Evolutionary conservation across 352 stramenopile genomes (phyloP).

Genomic region (Phytophthora capsici): DNA sequence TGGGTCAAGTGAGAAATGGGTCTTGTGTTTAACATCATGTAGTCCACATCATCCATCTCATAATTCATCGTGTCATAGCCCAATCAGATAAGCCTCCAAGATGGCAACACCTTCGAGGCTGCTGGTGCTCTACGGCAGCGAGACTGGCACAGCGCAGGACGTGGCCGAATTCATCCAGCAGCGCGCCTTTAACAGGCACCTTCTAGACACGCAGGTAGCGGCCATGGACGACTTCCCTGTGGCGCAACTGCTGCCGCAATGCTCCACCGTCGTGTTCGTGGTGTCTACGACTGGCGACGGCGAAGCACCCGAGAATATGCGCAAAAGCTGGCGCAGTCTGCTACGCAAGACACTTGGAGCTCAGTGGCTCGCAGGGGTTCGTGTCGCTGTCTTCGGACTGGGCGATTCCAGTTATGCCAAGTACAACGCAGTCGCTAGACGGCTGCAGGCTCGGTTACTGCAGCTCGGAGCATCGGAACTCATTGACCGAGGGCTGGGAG

Average conservation of each 20-base stretch:
- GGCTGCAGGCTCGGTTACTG: slow-evolving; percentile 82
- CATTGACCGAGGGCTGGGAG: slow-evolving; percentile 77
- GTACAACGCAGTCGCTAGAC: slow-evolving; percentile 91
- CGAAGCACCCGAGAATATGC: slow-evolving; percentile 93
- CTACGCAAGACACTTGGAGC: slow-evolving; percentile 81
- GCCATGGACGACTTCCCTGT: slow-evolving; percentile 81
- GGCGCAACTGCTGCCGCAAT: slow-evolving; percentile 51
- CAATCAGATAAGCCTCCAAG: slow-evolving; percentile 13
- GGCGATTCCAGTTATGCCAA: slow-evolving; percentile 94
- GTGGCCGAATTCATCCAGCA: slow-evolving; percentile 83
- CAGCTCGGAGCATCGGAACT: slow-evolving; percentile 87
- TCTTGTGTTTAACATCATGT: neutral
- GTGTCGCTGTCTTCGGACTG: slow-evolving; percentile 91
- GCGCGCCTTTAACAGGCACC: slow-evolving; percentile 61
- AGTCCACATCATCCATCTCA: neutral
- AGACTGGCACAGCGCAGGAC: slow-evolving; percentile 91
- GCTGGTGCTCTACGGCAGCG: slow-evolving; percentile 91
- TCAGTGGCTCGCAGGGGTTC: slow-evolving; percentile 71
- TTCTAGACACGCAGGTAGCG: slow-evolving; percentile 56
- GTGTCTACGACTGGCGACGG: slow-evolving; percentile 93
- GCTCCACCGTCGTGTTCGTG: slow-evolving; percentile 86
- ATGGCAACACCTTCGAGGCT: slow-evolving; percentile 38
- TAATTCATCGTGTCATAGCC: slow-evolving; percentile 4
- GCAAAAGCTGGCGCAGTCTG: slow-evolving; percentile 80
- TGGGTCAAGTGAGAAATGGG: too few relatives aligned